Percentiles rank a stretch among this genome's conserved stretches.
These are phyloP conservation scores for Tetrapisispora fleetii DNA, from an alignment of 805 yeast species.

Conservation along the genomic window DNA sequence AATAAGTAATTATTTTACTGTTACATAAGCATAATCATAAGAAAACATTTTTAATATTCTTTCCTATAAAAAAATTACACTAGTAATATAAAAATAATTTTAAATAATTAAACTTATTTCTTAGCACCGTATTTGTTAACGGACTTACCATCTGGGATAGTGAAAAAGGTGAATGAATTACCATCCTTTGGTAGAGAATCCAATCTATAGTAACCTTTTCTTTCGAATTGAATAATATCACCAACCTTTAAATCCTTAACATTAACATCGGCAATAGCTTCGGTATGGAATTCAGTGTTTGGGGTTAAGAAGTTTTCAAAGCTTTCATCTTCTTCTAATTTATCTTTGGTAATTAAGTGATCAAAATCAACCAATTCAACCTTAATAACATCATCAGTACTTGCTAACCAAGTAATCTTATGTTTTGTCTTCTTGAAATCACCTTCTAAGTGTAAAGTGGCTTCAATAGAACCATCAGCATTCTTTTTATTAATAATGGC, in stretches of 20 bases:
- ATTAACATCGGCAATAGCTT: constrained; percentile 73
- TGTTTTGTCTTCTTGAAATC: constrained; percentile 94
- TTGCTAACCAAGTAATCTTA: constrained; percentile 91
- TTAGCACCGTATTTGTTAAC: constrained; percentile 69
- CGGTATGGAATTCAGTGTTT: constrained; percentile 70
- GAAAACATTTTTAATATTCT: background rate
- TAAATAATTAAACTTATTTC: constrained; percentile 28
- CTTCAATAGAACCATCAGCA: constrained; percentile 60
- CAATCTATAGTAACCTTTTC: constrained; percentile 90
- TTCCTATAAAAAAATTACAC: background rate
- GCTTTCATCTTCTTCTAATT: constrained; percentile 87
- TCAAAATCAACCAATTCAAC: constrained; percentile 87
- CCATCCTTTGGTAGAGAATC: constrained; percentile 50
- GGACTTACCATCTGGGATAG: constrained; percentile 92
- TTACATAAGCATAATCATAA: background rate
- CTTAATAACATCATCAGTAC: constrained; percentile 57
- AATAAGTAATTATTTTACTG: background rate
- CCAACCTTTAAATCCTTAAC: constrained; percentile 70
- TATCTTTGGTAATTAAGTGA: constrained; percentile 90
- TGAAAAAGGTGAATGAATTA: constrained; percentile 66
- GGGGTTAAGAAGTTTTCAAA: constrained; percentile 88
- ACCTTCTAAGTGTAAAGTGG: constrained; percentile 82
- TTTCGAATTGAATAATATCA: constrained; percentile 87
- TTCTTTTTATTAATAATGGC: constrained; percentile 63
- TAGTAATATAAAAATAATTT: background rate